These are phyloP conservation scores for Boletus speciosus DNA, from an alignment of 768 basidiomycete species.

Conservation along the genomic window DNA sequence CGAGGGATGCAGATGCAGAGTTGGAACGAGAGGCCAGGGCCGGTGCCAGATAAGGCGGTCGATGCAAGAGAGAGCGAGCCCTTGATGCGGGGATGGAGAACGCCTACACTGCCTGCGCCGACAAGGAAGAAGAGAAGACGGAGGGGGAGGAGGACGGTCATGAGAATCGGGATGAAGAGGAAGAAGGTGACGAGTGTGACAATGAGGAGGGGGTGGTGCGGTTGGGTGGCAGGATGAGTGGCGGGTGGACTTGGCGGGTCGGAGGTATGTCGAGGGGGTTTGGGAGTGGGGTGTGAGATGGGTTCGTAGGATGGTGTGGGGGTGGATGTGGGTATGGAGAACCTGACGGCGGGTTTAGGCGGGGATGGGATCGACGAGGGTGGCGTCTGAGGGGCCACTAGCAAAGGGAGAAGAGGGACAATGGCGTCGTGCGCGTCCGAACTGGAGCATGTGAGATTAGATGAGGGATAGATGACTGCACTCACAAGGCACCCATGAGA, in stretches of 20 bases:
- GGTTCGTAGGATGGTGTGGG: conserved; percentile 11
- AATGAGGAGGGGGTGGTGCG: conserved; percentile 35
- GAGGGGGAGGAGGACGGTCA: conserved; percentile 41
- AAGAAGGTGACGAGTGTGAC: conserved; percentile 40
- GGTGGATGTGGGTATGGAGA: conserved; percentile 2
- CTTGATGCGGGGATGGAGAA: conserved; percentile 12
- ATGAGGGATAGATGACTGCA: not conserved
- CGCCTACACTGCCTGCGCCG: conserved; percentile 13
- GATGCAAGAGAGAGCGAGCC: not conserved
- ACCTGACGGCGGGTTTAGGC: conserved; percentile 42
- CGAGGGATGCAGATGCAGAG: conserved; percentile 9
- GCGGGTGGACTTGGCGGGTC: not conserved
- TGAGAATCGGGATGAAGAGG: conserved; percentile 42
- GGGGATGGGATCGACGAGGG: conserved; percentile 53
- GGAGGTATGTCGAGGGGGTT: not conserved
- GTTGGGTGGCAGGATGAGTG: not conserved
- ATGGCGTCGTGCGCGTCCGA: conserved; percentile 58
- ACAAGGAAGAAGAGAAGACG: conserved; percentile 41
- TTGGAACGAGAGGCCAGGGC: conserved; percentile 17
- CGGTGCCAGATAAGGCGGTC: conserved; percentile 8
- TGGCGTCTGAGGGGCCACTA: conserved; percentile 45
- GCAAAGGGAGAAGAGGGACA: conserved; percentile 41
- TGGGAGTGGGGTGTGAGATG: conserved; percentile 3
- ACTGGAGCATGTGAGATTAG: conserved; percentile 37
- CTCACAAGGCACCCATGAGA: conserved; percentile 80